Evolutionary conservation across 2,329 filamentous ascomycete species (phyloP), one percentile per base, ranked within the genome.

Genomic region (Orbilia blumenaviensis): DNA sequence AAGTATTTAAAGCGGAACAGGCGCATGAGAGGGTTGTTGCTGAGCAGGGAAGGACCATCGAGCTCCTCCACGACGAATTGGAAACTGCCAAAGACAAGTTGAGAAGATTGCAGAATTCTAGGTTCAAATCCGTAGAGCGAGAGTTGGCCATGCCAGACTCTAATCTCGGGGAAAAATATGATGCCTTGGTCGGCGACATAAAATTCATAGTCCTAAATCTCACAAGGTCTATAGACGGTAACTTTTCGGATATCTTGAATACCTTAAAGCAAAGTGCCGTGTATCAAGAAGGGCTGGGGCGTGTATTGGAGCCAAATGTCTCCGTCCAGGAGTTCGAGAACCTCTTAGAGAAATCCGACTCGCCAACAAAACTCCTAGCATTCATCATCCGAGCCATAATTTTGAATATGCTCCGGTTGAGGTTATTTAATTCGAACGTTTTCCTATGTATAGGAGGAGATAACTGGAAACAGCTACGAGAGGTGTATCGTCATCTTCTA

Each of bases 401-500:
- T 9, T 27, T 77, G 50, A 66, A 69, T 38, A 77, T 61, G 12
- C 41, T 77, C 1, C 36, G 63, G n/a, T n/a, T 68, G 12, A 68
- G 41, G 16, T 52, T 77, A 7, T 77, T 77, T 46, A 71, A 71
- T 50, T 61, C 64, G 23, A 77, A 77, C 23, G 66, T 77, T 23
- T 77, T 77, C 34, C 21, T 69, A 14, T 52, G 66, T 32, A 41
- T 69, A 12, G 73, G 66, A n/a, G 66, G 66, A 2, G 66, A 71
- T 5, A 68, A 61, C 32, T 75, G 71, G 71, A 75, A 64, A 21
- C 63, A 67, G 32, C 38, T 77, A 29, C 36, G 56, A 21, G 56
- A 58, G 7, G 66, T 77, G 12, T 77, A 77, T 61, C 66, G 61
- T 5, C 42, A 69, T 50, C 60, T 77, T n/a, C 38, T 77, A 38